These are phyloP conservation scores for Metschnikowia chrysomelidarum DNA, from an alignment of 805 yeast genomes.

Conservation along the genomic window DNA sequence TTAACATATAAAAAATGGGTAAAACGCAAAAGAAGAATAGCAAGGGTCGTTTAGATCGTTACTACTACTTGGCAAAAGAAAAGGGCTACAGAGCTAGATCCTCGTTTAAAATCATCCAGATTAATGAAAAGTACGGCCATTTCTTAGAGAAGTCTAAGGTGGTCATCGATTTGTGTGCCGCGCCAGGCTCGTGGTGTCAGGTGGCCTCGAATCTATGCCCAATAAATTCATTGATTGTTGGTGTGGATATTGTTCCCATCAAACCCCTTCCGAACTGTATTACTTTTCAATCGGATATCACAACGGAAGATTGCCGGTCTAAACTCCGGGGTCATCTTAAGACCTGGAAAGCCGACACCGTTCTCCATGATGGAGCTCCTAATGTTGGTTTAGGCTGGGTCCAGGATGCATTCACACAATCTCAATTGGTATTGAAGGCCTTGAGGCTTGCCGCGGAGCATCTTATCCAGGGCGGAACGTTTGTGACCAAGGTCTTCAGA, in stretches of 20 bases:
- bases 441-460: slow-evolving; percentile 92
- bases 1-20: slow-evolving; percentile 54
- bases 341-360: slow-evolving; percentile 98
- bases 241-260: slow-evolving; percentile 98
- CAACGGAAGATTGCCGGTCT: slow-evolving; percentile 97
- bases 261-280: slow-evolving; percentile 94
- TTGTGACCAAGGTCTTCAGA: slow-evolving; percentile 94
- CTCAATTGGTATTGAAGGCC: slow-evolving; percentile 92
- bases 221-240: slow-evolving; percentile 86
- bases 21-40: slow-evolving; percentile 91
- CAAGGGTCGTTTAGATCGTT: slow-evolving; percentile 98
- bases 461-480: slow-evolving; percentile 86
- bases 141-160: slow-evolving; percentile 92
- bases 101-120: slow-evolving; percentile 88
- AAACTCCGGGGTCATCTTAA: slow-evolving; percentile 93
- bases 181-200: slow-evolving; percentile 99
- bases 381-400: slow-evolving; percentile 99
- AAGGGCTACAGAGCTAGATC: slow-evolving; percentile 99
- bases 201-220: slow-evolving; percentile 95
- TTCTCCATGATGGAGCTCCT: slow-evolving; percentile 99
- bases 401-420: slow-evolving; percentile 98
- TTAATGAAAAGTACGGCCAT: slow-evolving; percentile 95
- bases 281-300: slow-evolving; percentile 94
- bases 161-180: slow-evolving; percentile 97
- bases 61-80: slow-evolving; percentile 94